phyloP scores from a whole-genome alignment of 1,139 yeast genomes.

The Lodderomyces theae region DNA sequence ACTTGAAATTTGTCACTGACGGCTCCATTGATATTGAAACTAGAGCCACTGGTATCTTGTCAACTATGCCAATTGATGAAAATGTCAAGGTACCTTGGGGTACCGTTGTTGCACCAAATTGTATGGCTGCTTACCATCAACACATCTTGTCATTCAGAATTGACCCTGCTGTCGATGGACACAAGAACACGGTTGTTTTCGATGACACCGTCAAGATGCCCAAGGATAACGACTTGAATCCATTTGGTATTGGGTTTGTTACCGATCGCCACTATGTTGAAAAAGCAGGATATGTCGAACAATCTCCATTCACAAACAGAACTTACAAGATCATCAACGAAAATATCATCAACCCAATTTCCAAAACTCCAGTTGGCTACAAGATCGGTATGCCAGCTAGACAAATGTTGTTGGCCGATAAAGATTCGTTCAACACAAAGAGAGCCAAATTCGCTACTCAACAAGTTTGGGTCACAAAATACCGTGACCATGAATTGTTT shows the following conservation, averaged over 20 bases:
- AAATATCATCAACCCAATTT: slow-evolving; percentile 68
- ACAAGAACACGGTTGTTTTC: slow-evolving; percentile 70
- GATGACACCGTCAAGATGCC: slow-evolving; percentile 74
- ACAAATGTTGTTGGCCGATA: slow-evolving; percentile 68
- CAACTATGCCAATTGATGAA: slow-evolving; percentile 81
- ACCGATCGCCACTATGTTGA: slow-evolving; percentile 65
- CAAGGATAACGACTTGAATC: slow-evolving; percentile 52
- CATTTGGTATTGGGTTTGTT: slow-evolving; percentile 73
- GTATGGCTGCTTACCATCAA: slow-evolving; percentile 87
- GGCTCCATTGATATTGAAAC: slow-evolving; percentile 82
- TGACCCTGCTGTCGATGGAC: slow-evolving; percentile 87
- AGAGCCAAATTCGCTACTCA: slow-evolving; percentile 74
- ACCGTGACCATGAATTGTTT: slow-evolving; percentile 62
- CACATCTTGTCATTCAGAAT: slow-evolving; percentile 81
- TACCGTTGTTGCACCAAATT: slow-evolving; percentile 81
- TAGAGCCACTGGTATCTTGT: slow-evolving; percentile 84
- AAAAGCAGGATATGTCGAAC: slow-evolving; percentile 70
- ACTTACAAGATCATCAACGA: slow-evolving; percentile 79
- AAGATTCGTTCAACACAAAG: slow-evolving; percentile 57
- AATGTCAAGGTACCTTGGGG: slow-evolving; percentile 79
- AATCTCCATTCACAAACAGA: slow-evolving; percentile 74
- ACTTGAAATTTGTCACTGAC: slow-evolving; percentile 76
- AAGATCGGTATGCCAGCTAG: slow-evolving; percentile 77
- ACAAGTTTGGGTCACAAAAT: slow-evolving; percentile 75
- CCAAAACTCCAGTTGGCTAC: slow-evolving; percentile 80